Evolutionary conservation across 2,329 filamentous ascomycete genomes (phyloP).

Genomic region (Paecilomyces sp.): DNA sequence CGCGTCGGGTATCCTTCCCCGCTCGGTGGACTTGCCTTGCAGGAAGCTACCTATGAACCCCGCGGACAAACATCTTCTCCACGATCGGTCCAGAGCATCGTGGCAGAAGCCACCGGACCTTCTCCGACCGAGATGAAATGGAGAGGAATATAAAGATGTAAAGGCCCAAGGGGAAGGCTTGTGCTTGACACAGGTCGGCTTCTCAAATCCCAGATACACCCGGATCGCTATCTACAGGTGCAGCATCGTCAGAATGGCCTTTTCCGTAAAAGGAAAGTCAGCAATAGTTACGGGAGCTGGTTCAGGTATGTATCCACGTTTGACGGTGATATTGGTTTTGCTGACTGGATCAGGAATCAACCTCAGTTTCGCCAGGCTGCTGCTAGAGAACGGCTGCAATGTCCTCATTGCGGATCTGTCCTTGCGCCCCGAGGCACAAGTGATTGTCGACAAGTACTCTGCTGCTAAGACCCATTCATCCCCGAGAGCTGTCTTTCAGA

Average conservation of each 20-base stretch:
- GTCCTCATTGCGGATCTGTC: constrained; percentile 40
- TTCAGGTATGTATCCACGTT: constrained; percentile 34
- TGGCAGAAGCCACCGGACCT: not conserved
- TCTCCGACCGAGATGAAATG: not conserved
- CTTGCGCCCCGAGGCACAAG: constrained; percentile 38
- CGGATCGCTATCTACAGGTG: not conserved
- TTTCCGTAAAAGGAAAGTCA: constrained; percentile 38
- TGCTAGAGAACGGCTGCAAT: constrained; percentile 40
- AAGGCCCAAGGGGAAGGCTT: not conserved
- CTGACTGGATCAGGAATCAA: constrained; percentile 33
- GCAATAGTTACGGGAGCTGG: constrained; percentile 51
- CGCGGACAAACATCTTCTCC: not conserved
- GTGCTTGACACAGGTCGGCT: not conserved
- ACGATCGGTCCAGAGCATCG: not conserved
- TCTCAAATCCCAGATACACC: not conserved
- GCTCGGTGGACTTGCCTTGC: constrained; percentile 2
- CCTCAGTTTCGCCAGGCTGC: constrained; percentile 34
- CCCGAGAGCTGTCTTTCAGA: constrained; percentile 35
- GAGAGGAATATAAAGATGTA: not conserved
- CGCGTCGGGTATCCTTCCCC: not conserved
- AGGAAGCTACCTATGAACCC: not conserved
- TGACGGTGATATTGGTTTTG: constrained; percentile 1
- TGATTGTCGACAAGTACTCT: constrained; percentile 31
- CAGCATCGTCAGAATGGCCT: constrained; percentile 20
- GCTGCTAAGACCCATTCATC: constrained; percentile 12